Evolutionary conservation across 139 green algal species (phyloP).

Genomic region (Picochlorum sp.): DNA sequence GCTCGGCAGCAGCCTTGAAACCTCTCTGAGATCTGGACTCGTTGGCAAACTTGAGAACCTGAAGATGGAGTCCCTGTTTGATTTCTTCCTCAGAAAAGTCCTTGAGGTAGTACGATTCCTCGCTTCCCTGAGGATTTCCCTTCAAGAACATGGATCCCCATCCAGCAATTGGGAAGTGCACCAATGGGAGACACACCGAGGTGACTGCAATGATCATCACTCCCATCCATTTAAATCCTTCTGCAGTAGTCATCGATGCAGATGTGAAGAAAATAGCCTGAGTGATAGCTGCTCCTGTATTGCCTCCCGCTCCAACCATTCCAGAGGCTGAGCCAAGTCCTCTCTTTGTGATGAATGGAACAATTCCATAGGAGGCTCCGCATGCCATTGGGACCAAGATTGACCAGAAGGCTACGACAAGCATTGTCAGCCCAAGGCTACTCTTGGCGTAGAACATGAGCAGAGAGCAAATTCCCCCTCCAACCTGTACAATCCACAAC

Average conservation of each 20-base stretch:
- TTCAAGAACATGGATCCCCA: conserved; percentile 81
- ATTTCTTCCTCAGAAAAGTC: conserved; percentile 50
- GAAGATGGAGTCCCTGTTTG: conserved; percentile 33
- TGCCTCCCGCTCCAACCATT: conserved; percentile 84
- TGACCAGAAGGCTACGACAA: conserved; percentile 76
- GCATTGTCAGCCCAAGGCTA: conserved; percentile 60
- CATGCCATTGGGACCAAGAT: conserved; percentile 42
- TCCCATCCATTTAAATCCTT: conserved; percentile 82
- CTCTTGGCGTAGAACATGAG: conserved; percentile 57
- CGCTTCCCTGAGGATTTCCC: conserved; percentile 46
- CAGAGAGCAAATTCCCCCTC: conserved; percentile 69
- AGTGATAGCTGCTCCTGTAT: conserved; percentile 74
- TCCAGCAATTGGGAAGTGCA: conserved; percentile 85
- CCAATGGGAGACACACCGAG: conserved; percentile 25
- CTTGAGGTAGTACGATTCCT: conserved; percentile 81
- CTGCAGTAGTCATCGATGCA: conserved; percentile 34
- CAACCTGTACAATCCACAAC: conserved; percentile 59
- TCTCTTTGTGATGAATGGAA: conserved; percentile 70
- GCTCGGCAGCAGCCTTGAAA: conserved; percentile 5
- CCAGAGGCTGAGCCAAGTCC: conserved; percentile 80
- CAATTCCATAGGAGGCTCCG: conserved; percentile 64
- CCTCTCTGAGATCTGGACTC: conserved; percentile 25
- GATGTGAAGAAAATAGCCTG: conserved; percentile 82
- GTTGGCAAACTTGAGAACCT: conserved; percentile 19
- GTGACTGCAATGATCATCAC: conserved; percentile 71